These are phyloP conservation scores for Anthracocystis panici-leucophaei DNA, from an alignment of 1,284 basidiomycete genomes.

Conservation along the genomic window DNA sequence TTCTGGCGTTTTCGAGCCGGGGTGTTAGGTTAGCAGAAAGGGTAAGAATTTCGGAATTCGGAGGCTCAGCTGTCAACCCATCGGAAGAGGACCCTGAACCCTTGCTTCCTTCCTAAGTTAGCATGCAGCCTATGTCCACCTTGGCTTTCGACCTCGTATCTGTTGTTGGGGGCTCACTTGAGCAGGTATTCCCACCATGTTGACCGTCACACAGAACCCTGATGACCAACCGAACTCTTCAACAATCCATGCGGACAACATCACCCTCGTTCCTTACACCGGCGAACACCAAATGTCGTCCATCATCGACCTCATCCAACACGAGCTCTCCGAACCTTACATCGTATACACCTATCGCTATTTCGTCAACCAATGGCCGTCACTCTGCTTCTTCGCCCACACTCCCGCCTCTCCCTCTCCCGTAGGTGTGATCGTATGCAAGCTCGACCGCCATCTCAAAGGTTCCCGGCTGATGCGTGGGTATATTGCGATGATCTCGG, in stretches of 20 bases:
- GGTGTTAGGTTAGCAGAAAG: no score
- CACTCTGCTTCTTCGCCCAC: conserved; percentile 83
- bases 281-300: conserved; percentile 74
- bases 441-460: conserved; percentile 84
- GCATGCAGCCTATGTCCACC: neutral
- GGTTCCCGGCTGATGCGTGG: conserved; percentile 79
- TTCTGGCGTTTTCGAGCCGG: no score
- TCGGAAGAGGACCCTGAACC: neutral
- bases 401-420: neutral
- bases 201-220: no score
- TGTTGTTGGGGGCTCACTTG: neutral
- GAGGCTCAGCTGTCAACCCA: neutral
- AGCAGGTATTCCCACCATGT: neutral
- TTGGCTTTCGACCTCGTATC: neutral
- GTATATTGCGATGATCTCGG: conserved; percentile 92
- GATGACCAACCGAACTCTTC: neutral
- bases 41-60: neutral
- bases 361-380: conserved; percentile 88
- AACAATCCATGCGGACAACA: conserved; percentile 51
- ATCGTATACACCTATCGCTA: conserved; percentile 84
- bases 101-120: neutral
- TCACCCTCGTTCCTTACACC: conserved; percentile 79
- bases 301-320: conserved; percentile 66
- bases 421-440: conserved; percentile 89
- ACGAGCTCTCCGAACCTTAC: conserved; percentile 84